Evolutionary conservation across 768 basidiomycete genomes (phyloP), one percentile per base, ranked within the genome.

Genomic region (Lanmaoa rubissima): DNA sequence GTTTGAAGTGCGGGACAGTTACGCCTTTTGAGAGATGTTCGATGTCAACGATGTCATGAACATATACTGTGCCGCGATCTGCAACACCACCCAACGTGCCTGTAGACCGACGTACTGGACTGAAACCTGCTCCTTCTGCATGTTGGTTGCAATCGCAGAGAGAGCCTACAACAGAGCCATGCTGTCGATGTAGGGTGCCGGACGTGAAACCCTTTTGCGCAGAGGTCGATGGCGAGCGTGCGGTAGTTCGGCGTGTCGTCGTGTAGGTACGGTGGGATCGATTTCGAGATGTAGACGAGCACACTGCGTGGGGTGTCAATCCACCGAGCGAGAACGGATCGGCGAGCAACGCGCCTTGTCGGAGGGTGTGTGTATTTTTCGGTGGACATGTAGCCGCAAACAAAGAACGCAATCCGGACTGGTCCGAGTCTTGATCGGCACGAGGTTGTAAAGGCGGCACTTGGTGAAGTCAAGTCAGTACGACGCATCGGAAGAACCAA

Each of bases 181-280:
- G 0, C 94, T 84, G 62, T 98, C 94, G 55, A 94, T 80, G 62
- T 94, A 94, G 61, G 92, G 86, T 97, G 94, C 94, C 95, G 98
- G 48, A 95, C 85, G 44, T 87, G 82, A 67, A 98, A 98, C 0
- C 96, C 96, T 44, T 90, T 85, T 2, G 90, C 87, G 63, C 92
- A 94, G 10, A 98, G 77, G 65, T 98, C 95, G 60, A 97, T 86
- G 0, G 91, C 93, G 13, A 94, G 77, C 4, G 83, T 77, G 8
- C 87, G 77, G 68, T 90, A 82, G 1, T 76, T 77, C 0, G 86
- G 85, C 8, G 79, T 75, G 48, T 88, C 85, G 56, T 92, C 87
- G 51, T 92, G 81, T 12, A 99, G 77, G 64, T 88, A 94, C 10
- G 86, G 61, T 0, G 81, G 78, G 52, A 98, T 82, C 0, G 94